Evolutionary conservation across 768 basidiomycete species (phyloP), one percentile per base, ranked within the genome.

Genomic region (Amanita rubescens): DNA sequence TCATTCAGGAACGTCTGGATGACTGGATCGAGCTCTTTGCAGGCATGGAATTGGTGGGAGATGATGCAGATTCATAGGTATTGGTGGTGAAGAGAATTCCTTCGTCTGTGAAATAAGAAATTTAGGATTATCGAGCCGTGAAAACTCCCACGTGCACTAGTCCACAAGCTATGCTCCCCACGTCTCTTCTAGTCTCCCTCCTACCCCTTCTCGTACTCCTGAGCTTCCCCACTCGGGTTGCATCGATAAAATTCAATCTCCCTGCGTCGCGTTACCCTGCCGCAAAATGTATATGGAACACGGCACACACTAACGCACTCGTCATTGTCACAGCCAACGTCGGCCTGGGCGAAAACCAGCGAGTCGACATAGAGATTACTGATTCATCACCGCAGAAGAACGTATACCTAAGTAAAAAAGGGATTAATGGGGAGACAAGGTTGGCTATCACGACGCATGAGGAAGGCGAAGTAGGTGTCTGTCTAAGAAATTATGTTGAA

Each of bases 321-420:
- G 91, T 97, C 65, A 91, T 99, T 61, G 93, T 96, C 59, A 97
- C 95, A 0, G 94, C 95, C 41, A 95, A 96, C 64, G 86, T 95
- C 27, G 84, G 85, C 0, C 77, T 85, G 0, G 88, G 87, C 0
- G 69, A 70, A 0, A 75, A 79, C 60, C 94, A 95, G 69, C 81
- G 93, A 19, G 77, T 94, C 33, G 96, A 99, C 74, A 78, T 99
- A 58, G 93, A 97, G 65, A 93, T 99, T 57, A 72, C 96, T 47
- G 95, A 98, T 69, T 90, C 91, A 17, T 85, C 84, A 41, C 75
- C 84, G 20, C 79, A 85, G 62, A 81, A 82, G 61, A 97, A 97
- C 67, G 82, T 94, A 9, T 98, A 97, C 67, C 74, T 97, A 59
- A 85, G 81, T 63, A 99, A 98, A 73, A 82, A 75, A 66, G 82